A percentile compares a stretch with the other conserved stretches of the same genome.
These are phyloP conservation scores for Collybia nuda DNA, from an alignment of 768 basidiomycete genomes.

Conservation along the genomic window DNA sequence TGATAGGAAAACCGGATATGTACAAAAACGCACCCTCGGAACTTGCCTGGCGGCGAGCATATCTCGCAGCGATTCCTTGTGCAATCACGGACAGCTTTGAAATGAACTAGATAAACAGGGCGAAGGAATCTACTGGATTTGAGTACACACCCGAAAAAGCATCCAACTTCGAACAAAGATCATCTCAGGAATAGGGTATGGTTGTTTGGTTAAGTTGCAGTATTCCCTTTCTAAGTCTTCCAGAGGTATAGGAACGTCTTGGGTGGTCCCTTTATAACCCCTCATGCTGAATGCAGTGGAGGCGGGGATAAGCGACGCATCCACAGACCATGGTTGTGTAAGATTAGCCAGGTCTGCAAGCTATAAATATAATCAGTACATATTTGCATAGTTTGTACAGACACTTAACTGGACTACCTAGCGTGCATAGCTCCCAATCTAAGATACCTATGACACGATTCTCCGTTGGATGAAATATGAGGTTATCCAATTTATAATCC, in stretches of 20 bases:
- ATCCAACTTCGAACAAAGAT: slow-evolving; percentile 84
- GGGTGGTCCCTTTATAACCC: slow-evolving; percentile 63
- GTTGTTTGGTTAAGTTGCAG: slow-evolving; percentile 60
- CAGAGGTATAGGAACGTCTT: slow-evolving; percentile 59
- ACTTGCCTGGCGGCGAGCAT: slow-evolving; percentile 84
- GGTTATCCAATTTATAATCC: slow-evolving; percentile 97
- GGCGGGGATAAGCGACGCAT: slow-evolving; percentile 36
- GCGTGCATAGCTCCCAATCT: slow-evolving; percentile 97
- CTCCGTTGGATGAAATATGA: slow-evolving; percentile 92
- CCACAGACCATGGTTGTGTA: slow-evolving; percentile 79
- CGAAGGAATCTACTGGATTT: neutral
- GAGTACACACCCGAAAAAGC: slow-evolving; percentile 65
- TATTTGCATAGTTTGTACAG: neutral
- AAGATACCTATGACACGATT: slow-evolving; percentile 92
- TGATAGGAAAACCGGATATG: slow-evolving; percentile 48
- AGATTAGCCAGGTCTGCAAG: slow-evolving; percentile 91
- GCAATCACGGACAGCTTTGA: slow-evolving; percentile 72
- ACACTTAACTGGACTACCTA: slow-evolving; percentile 79
- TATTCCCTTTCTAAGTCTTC: slow-evolving; percentile 83
- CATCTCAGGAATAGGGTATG: slow-evolving; percentile 80
- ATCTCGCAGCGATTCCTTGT: slow-evolving; percentile 89
- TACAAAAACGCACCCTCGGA: slow-evolving; percentile 69
- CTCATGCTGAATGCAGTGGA: slow-evolving; percentile 30
- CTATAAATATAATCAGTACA: slow-evolving; percentile 26
- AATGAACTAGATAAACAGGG: slow-evolving; percentile 3